Base-by-base conservation (phyloP, 768 basidiomycete genomes). In the Podaxis carcinomalis region DNA sequence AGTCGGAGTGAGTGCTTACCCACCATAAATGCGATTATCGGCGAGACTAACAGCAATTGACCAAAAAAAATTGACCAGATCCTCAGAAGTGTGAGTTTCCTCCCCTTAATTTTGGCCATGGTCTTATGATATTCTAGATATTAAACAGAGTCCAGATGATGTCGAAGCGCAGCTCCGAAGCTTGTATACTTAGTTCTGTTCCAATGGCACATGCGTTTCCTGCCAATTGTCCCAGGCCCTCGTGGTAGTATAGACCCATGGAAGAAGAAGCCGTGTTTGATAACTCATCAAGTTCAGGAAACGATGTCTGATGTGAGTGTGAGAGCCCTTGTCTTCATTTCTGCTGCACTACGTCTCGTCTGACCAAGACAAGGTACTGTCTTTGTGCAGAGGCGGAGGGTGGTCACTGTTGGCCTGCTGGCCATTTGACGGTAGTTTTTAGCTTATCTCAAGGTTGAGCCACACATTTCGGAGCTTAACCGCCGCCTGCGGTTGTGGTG, bases 131-230 rank as follows among this genome's bases (percentile, higher is more conserved):
- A 51, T 57, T 54, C n/a, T 64, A 92, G 90, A 93, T 74, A 92
- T 93, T 75, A 93, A 90, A 70, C 74, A 87, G 72, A 82, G 88
- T 0, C 74, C 86, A 0, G 89, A 92, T 28, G 87, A 87, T 51
- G 89, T 93, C 21, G 90, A 92, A 67, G 71, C 74, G 5, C 84
- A 88, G 65, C 83, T 92, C 60, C 80, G 84, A 65, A 79, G 77
- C 36, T 84, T 91, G 57, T 92, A 87, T 72, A 67, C 70, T 21
- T 65, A 62, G 56, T 7, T 32, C 32, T 42, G 14, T 42, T 42
- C 40, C n/a, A 42, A 42, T 42, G n/a, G 5, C 40, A 42, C 40
- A 42, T 19, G n/a, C 40, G 40, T 42, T 42, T 42, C 11, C 40
- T 42, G 40, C 27, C 14, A 25, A 32, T 25, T 51, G 27, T 51